phyloP scores from a whole-genome alignment of 2,329 filamentous ascomycete species.

The Huntiella savannae region DNA sequence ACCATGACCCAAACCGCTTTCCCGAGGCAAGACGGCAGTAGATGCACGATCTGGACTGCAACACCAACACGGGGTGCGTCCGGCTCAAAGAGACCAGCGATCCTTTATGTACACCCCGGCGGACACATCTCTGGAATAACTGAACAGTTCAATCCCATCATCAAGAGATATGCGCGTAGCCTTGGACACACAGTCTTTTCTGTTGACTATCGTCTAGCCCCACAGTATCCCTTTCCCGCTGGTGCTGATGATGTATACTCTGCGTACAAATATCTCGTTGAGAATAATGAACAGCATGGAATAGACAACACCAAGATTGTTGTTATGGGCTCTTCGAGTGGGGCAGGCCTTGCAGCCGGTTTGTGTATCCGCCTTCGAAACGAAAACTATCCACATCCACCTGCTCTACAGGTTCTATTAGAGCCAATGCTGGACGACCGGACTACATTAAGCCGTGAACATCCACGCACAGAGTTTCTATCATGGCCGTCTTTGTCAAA shows the following conservation, averaged over 20 bases:
- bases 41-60: too few species aligned
- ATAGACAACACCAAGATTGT: constrained; percentile 13
- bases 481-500: constrained; percentile 13
- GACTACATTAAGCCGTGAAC: constrained; percentile 10
- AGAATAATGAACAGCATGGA: constrained; percentile 13
- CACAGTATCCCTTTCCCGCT: constrained; percentile 21
- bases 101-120: constrained; percentile 24
- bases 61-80: too few species aligned
- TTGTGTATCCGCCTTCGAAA: constrained; percentile 23
- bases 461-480: constrained; percentile 1
- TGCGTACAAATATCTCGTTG: constrained; percentile 15
- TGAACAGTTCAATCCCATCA: constrained; percentile 14
- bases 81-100: constrained; percentile 13
- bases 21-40: too few species aligned
- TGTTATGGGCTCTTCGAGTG: constrained; percentile 14
- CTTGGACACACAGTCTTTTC: constrained; percentile 20
- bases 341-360: constrained; percentile 14
- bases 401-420: constrained; percentile 17
- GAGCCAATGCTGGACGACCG: constrained; percentile 21
- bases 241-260: constrained; percentile 21
- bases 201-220: constrained; percentile 25
- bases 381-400: constrained; percentile 13
- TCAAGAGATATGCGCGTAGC: constrained; percentile 15
- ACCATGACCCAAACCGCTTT: too few species aligned
- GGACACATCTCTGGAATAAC: constrained; percentile 20